These are phyloP conservation scores for Stagonosporopsis rhizophila DNA, from an alignment of 2,329 filamentous ascomycete genomes.

Conservation along the genomic window DNA sequence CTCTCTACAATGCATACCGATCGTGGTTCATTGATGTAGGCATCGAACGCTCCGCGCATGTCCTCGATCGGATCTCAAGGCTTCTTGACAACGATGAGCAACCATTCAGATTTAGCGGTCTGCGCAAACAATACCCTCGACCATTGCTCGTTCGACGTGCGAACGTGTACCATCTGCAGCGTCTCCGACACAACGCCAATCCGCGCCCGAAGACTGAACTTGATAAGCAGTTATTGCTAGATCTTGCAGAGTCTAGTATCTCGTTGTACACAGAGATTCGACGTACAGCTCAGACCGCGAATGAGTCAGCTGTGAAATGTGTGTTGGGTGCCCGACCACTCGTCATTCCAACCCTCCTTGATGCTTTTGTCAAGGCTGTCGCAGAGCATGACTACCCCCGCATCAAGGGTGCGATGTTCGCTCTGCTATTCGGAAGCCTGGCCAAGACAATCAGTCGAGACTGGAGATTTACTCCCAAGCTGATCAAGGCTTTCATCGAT, in stretches of 20 bases:
- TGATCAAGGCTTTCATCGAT: constrained; percentile 88
- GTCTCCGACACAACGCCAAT: constrained; percentile 91
- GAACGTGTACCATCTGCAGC: constrained; percentile 91
- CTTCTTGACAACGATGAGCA: constrained; percentile 86
- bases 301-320: constrained; percentile 91
- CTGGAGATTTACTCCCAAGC: constrained; percentile 92
- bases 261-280: constrained; percentile 95
- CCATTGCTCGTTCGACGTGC: constrained; percentile 91
- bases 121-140: constrained; percentile 90
- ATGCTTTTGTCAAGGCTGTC: constrained; percentile 78
- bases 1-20: constrained; percentile 88
- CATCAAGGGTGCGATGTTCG: constrained; percentile 95
- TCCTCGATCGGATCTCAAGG: constrained; percentile 83
- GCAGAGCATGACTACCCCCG: constrained; percentile 82
- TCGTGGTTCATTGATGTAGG: constrained; percentile 98
- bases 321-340: constrained; percentile 86
- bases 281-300: constrained; percentile 88
- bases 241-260: constrained; percentile 87
- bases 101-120: constrained; percentile 91
- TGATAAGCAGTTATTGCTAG: constrained; percentile 82
- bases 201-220: constrained; percentile 88
- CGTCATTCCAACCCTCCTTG: constrained; percentile 86
- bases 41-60: constrained; percentile 92
- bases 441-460: constrained; percentile 87
- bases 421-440: constrained; percentile 85